phyloP scores from a whole-genome alignment of 140 eudicot species.

The Oenanthe javanica region DNA sequence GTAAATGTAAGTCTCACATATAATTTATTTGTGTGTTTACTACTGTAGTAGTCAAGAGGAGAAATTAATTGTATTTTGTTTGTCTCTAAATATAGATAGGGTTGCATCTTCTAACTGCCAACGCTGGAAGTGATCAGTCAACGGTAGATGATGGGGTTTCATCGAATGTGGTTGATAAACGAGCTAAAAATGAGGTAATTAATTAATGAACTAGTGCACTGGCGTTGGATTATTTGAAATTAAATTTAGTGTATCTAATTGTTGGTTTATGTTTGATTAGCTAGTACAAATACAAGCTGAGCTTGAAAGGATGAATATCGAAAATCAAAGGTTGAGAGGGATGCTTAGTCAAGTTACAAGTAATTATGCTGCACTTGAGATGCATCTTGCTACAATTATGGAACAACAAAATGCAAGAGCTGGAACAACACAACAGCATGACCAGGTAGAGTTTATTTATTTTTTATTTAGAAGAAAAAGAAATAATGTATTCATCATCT shows the following conservation, averaged over 20 bases:
- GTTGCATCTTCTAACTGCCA: constrained; percentile 56
- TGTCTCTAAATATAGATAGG: constrained; percentile 38
- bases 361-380: constrained; percentile 54
- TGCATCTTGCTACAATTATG: constrained; percentile 47
- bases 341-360: constrained; percentile 56
- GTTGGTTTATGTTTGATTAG: constrained; percentile 20
- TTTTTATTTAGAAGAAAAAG: too few species aligned
- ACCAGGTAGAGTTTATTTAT: not conserved
- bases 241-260: not conserved
- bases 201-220: too few species aligned
- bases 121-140: constrained; percentile 45
- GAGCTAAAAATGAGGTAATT: constrained; percentile 51
- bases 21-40: too few species aligned
- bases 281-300: constrained; percentile 46
- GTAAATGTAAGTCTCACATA: constrained; percentile 43
- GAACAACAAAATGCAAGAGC: constrained; percentile 35
- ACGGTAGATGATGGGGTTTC: constrained; percentile 44
- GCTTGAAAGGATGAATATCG: constrained; percentile 54
- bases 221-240: not conserved
- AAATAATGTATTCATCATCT: too few species aligned
- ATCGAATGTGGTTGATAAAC: constrained; percentile 30
- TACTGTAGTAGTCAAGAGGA: too few species aligned
- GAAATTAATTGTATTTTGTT: not conserved
- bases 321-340: constrained; percentile 60
- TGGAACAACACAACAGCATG: constrained; percentile 20